Base-by-base conservation (phyloP, 345 rosid genomes). In the Lepidium sativum region DNA sequence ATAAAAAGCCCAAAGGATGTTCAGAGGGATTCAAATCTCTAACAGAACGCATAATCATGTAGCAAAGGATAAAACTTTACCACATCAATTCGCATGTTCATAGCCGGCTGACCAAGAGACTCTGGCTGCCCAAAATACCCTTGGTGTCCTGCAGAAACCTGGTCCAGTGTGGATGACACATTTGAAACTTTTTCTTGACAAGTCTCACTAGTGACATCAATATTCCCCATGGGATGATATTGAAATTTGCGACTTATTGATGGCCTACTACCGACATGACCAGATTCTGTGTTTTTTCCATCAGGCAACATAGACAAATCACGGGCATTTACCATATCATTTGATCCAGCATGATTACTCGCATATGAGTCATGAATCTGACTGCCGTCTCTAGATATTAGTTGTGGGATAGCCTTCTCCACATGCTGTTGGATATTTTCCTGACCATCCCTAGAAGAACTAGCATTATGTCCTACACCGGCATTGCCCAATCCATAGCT, bases 151-250 rank as follows among this genome's bases (percentile, higher is more conserved):
- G 6, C 50, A 58, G 72, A 58, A 31, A 39, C 43, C 59, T 37
- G 72, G 42, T 48, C 65, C 25, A 38, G 11, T 8, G 51, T 38
- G 21, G 65, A 34, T 48, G 65, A 50, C 17, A 58, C 49, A 70
- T 67, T 81, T 37, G 80, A 15, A 56, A 45, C 63, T 29, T 39
- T 63, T 65, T 76, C 82, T 67, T 62, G 56, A 40, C 79, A 74
- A 66, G 82, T 67, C 51, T 82, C 86, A 15, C 70, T 40, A 65
- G 78, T 86, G 51, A 63, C 74, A 74, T 80, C 89, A 63, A 84
- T 58, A 85, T 85, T 81, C 45, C 97, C 97, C 91, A 85, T 87
- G 15, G 97, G 97, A 80, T 89, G 98, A 75, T 83, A 86, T 65
- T 89, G 92, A 83, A 92, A 89, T 76, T 77, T 91, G 67, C 86